These are phyloP conservation scores for Acanthamoeba sp. DNA, from an alignment of 208 protist genomes.

Conservation along the genomic window DNA sequence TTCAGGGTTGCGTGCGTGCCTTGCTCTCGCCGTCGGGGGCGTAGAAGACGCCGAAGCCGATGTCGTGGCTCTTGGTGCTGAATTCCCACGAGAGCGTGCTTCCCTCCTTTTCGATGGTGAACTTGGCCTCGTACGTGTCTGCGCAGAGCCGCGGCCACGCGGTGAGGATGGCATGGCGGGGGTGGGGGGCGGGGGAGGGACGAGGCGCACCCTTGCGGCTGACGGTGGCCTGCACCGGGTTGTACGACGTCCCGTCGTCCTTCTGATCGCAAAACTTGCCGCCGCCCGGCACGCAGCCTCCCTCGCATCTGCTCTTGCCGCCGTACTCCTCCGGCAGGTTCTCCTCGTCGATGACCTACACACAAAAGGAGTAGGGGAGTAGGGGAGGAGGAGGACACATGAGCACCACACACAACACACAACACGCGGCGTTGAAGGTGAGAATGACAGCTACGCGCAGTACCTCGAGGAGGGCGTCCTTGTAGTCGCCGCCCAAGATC, in stretches of 20 bases:
- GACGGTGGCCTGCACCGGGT: slow-evolving; percentile 11
- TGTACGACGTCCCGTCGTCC: slow-evolving; percentile 51
- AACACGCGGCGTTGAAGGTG: no score
- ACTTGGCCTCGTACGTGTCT: slow-evolving; percentile 22
- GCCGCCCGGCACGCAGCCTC: slow-evolving; percentile 52
- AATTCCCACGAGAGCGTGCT: slow-evolving; percentile 51
- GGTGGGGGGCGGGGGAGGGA: no score
- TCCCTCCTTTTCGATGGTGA: background rate
- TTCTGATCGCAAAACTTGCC: background rate
- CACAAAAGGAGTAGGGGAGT: background rate
- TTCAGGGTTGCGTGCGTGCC: background rate
- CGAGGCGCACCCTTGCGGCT: background rate
- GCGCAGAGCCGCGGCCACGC: background rate
- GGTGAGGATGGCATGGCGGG: no score
- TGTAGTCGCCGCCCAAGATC: slow-evolving; percentile 27
- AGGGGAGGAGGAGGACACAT: no score
- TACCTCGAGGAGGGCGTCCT: slow-evolving; percentile 34
- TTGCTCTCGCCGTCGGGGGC: background rate
- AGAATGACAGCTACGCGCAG: no score
- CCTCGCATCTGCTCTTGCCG: slow-evolving; percentile 9
- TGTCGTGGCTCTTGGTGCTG: slow-evolving; percentile 31
- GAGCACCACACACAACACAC: no score
- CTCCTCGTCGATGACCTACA: slow-evolving; percentile 56
- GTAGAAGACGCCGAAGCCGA: slow-evolving; percentile 47
- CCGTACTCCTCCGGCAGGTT: slow-evolving; percentile 66